phyloP scores from a whole-genome alignment of 805 yeast genomes.

The Ogataea allantospora region DNA sequence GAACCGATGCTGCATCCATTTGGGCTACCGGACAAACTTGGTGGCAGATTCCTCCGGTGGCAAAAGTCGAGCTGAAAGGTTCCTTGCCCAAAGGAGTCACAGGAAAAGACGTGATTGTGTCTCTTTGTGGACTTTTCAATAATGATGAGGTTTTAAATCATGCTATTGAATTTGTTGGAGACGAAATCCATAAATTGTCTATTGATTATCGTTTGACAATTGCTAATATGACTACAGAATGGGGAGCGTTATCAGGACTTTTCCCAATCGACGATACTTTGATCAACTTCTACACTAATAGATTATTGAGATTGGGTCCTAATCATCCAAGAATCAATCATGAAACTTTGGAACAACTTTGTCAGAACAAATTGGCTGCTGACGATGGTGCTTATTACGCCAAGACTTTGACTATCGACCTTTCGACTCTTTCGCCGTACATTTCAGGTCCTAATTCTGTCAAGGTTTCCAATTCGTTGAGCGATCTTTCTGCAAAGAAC shows the following conservation, averaged over 20 bases:
- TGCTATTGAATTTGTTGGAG: slow-evolving; percentile 92
- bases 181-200: slow-evolving; percentile 64
- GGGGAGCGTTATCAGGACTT: slow-evolving; percentile 97
- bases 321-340: slow-evolving; percentile 80
- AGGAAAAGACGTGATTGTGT: slow-evolving; percentile 96
- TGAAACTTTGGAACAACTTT: slow-evolving; percentile 52
- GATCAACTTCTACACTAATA: slow-evolving; percentile 70
- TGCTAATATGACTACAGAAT: slow-evolving; percentile 97
- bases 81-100: slow-evolving; percentile 81
- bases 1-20: slow-evolving; percentile 98
- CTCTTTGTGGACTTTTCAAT: slow-evolving; percentile 90
- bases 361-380: slow-evolving; percentile 43
- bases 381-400: slow-evolving; percentile 85
- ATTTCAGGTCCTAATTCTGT: slow-evolving; percentile 98
- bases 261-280: slow-evolving; percentile 92
- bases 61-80: slow-evolving; percentile 84
- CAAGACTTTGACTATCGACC: slow-evolving; percentile 79
- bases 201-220: slow-evolving; percentile 87
- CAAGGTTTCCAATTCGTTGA: slow-evolving; percentile 77
- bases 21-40: slow-evolving; percentile 99
- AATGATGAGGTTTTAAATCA: slow-evolving; percentile 90
- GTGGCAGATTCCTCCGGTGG: slow-evolving; percentile 99
- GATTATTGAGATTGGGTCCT: slow-evolving; percentile 45
- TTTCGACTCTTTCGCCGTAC: slow-evolving; percentile 78
- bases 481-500: slow-evolving; percentile 68